phyloP scores from a whole-genome alignment of 164 flowering plant genomes.

The Liriodendron chinense region DNA sequence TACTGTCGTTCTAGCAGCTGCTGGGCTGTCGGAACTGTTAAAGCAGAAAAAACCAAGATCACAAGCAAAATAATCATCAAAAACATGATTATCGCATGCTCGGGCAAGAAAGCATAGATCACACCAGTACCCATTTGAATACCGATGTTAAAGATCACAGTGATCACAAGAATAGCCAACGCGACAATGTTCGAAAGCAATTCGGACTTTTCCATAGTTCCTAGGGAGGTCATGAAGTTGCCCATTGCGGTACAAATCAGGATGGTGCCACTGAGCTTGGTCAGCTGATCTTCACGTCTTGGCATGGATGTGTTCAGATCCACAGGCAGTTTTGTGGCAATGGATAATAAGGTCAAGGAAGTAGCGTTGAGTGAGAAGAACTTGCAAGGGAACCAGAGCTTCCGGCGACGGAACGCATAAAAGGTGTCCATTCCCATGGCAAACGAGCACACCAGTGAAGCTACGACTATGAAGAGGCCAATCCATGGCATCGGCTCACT shows the following conservation, averaged over 20 bases:
- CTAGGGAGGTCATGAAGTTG: conserved; percentile 63
- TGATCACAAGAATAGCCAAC: conserved; percentile 7
- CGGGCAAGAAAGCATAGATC: conserved; percentile 12
- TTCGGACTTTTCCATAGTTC: conserved; percentile 38
- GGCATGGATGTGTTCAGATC: conserved; percentile 70
- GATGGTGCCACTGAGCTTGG: conserved; percentile 54
- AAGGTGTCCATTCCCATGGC: conserved; percentile 51
- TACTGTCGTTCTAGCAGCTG: not conserved
- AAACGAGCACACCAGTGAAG: conserved; percentile 43
- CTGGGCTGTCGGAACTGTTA: conserved; percentile 6
- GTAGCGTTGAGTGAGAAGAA: conserved; percentile 60
- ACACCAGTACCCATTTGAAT: conserved; percentile 18
- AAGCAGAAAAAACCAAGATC: conserved; percentile 1
- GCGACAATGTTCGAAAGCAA: not conserved
- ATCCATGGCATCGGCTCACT: conserved; percentile 7
- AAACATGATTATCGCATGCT: conserved; percentile 4
- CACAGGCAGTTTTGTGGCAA: conserved; percentile 50
- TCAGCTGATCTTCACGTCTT: conserved; percentile 44
- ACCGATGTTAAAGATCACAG: not conserved
- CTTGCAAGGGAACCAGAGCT: conserved; percentile 60
- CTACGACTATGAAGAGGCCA: conserved; percentile 47
- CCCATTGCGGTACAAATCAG: conserved; percentile 51
- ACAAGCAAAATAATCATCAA: conserved; percentile 9
- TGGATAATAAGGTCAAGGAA: conserved; percentile 44
- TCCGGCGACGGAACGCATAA: conserved; percentile 30